phyloP scores from a whole-genome alignment of 257 asterid species.

The Voacanga thouarsii region DNA sequence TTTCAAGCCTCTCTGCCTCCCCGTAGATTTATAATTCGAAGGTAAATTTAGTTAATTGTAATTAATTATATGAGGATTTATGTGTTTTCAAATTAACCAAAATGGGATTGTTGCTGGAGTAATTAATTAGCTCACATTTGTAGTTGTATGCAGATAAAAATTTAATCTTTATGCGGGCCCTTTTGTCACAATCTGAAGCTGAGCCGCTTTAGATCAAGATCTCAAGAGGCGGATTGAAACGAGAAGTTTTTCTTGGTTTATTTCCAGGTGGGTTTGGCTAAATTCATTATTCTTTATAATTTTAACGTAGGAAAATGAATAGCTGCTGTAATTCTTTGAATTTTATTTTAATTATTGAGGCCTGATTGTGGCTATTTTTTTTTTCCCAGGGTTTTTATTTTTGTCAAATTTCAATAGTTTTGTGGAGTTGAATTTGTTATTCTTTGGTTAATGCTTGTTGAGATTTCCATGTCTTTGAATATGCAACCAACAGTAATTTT shows the following conservation, averaged over 20 bases:
- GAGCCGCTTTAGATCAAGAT: slow-evolving; percentile 20
- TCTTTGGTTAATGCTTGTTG: neutral
- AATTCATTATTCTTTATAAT: neutral
- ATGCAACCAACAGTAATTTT: neutral
- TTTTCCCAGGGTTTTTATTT: neutral
- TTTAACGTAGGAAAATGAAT: neutral
- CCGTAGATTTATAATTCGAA: neutral
- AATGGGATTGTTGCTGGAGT: neutral
- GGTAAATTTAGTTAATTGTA: neutral
- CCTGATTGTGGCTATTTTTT: neutral
- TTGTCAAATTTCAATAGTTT: neutral
- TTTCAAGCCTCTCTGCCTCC: slow-evolving; percentile 18
- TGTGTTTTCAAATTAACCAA: neutral
- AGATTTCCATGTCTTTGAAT: neutral
- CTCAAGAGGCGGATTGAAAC: slow-evolving; percentile 6
- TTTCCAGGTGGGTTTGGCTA: slow-evolving; percentile 12
- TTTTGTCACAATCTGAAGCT: slow-evolving; percentile 8
- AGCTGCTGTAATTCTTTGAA: neutral
- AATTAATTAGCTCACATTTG: slow-evolving; percentile 17
- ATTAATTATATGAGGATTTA: neutral
- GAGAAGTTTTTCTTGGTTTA: slow-evolving; percentile 1
- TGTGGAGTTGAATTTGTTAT: neutral
- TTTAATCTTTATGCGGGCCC: neutral
- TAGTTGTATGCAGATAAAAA: slow-evolving; percentile 20
- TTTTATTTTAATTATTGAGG: neutral